Conservation (phyloP, 148 eudicot species). For the Amaranthus hypochondriacus region DNA sequence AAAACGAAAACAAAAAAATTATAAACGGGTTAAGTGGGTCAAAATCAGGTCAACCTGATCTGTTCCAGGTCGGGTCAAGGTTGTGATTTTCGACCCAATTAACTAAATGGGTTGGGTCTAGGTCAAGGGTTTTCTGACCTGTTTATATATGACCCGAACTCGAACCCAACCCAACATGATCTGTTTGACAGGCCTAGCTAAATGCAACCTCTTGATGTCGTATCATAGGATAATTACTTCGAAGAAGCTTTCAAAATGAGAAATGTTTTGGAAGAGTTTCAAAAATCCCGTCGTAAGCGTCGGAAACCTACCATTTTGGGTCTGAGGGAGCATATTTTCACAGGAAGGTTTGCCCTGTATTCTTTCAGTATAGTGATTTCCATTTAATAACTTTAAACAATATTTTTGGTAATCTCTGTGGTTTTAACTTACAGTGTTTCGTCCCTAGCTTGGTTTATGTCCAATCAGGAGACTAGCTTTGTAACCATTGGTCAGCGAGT, state of each 20-base stretch:
- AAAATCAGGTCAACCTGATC: too few species aligned
- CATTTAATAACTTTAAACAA: background rate
- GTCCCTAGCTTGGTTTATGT: conserved; percentile 99
- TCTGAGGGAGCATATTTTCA: conserved; percentile 91
- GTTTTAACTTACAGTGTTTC: conserved; percentile 70
- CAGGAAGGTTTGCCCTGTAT: conserved; percentile 70
- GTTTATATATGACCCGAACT: too few species aligned
- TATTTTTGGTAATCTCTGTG: conserved; percentile 15
- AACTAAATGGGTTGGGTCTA: too few species aligned
- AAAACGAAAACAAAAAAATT: too few species aligned
- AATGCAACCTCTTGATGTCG: background rate
- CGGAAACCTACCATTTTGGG: conserved; percentile 89
- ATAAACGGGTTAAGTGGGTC: too few species aligned
- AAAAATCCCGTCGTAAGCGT: conserved; percentile 49
- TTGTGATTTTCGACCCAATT: too few species aligned
- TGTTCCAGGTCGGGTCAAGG: too few species aligned
- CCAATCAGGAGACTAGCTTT: conserved; percentile 97
- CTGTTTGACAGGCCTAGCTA: too few species aligned
- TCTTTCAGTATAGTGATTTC: background rate
- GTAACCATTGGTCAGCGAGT: conserved; percentile 96
- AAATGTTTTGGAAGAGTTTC: conserved; percentile 85
- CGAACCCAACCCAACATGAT: too few species aligned
- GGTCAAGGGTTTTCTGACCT: too few species aligned
- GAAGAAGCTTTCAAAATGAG: conserved; percentile 99
- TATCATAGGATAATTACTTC: conserved; percentile 81